Evolutionary conservation across 257 asterid species (phyloP), one percentile per base, ranked within the genome.

Genomic region (Petunia axillaris): DNA sequence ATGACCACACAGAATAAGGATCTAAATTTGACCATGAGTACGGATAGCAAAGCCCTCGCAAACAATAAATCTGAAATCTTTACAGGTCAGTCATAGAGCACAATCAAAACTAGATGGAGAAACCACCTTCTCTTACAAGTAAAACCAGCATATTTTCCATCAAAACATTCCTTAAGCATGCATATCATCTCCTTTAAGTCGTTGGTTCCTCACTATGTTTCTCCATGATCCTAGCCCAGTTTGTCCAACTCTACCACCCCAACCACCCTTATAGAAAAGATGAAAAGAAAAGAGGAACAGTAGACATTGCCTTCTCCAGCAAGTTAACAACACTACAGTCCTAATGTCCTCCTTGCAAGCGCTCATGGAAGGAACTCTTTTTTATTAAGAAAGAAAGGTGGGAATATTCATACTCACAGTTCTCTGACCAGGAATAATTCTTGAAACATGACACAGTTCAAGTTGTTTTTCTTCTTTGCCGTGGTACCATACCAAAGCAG

Each of bases 351-450:
- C 14, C 55, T 50, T 8, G 11, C 13, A 50, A 50, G 55, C 55
- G 2, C 55, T 50, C 55, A 8, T 14, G 41, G 11, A 66, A 15
- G 37, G 54, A 8, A n/a, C 62, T 75, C 63, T 67, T 65, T 25
- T 11, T 48, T 48, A 48, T 2, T 10, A 37, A 11, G 11, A 74
- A 77, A 67, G 52, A 36, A 50, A 81, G 71, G 74, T 70, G 81
- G 62, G 79, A 81, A 71, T 8, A 48, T 70, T 79, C 83, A 82
- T 79, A 89, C 98, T 95, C 85, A 95, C 99, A 82, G 99, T 93
- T 84, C 99, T 87, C 86, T 93, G 98, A 77, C 99, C 99, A 41
- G 99, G 99, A 82, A 95, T 87, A 77, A 95, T 95, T 86, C 85
- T 85, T 78, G 97, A 86, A 84, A 95, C 93, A 36, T 82, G 93